A percentile compares a stretch with the other conserved stretches of the same genome.
Conservation (phyloP, 176 grass and related monocot species). For the Oryza officinalis region DNA sequence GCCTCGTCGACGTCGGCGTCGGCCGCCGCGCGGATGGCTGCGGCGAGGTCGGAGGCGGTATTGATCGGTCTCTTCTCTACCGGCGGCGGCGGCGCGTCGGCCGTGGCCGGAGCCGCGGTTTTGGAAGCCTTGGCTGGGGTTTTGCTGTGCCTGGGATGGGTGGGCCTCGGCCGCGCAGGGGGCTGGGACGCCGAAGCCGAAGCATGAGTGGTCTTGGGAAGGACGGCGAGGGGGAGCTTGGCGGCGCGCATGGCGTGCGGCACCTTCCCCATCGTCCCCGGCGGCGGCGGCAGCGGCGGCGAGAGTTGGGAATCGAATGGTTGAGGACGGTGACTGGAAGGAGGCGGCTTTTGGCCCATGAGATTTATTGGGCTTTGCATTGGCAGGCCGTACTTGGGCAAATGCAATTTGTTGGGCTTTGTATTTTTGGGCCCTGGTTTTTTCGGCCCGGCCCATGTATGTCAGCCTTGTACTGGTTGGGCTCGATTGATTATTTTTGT, state of each 20-base stretch:
- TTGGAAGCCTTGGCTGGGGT: neutral
- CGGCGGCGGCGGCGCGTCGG: neutral
- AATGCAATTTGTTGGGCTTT: neutral
- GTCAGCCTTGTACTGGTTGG: too few relatives aligned
- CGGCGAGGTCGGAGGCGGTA: slow-evolving; percentile 39
- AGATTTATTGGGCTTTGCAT: neutral
- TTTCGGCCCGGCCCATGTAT: neutral
- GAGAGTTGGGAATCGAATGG: neutral
- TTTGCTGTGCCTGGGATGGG: slow-evolving; percentile 16
- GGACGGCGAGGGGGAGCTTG: slow-evolving; percentile 45
- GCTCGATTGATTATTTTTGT: too few relatives aligned
- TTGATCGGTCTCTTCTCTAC: slow-evolving; percentile 22
- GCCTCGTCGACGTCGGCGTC: slow-evolving; percentile 49
- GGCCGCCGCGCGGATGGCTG: slow-evolving; percentile 38
- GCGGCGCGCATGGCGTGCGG: slow-evolving; percentile 62
- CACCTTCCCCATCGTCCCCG: slow-evolving; percentile 54
- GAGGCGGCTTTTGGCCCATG: neutral
- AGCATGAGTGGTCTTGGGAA: slow-evolving; percentile 20
- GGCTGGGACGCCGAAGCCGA: neutral
- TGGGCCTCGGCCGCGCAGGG: neutral
- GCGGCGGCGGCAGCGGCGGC: slow-evolving; percentile 12
- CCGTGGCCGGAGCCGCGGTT: neutral
- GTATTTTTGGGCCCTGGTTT: neutral
- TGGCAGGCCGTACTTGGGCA: neutral
- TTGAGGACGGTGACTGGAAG: neutral